phyloP scores from a whole-genome alignment of 176 grass and related monocot species.

The Oryza meridionalis region DNA sequence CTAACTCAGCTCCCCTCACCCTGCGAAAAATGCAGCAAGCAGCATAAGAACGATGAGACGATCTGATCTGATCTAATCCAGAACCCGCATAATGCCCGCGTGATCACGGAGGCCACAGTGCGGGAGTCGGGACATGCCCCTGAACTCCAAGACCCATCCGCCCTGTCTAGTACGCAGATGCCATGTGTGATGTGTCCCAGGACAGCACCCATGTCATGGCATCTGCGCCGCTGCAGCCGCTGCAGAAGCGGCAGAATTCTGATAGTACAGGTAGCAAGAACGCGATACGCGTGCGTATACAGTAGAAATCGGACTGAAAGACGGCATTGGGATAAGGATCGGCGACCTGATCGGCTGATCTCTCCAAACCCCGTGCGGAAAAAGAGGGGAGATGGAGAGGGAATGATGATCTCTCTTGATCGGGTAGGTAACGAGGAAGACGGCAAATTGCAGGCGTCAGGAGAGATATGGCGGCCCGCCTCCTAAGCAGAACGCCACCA shows the following conservation, averaged over 20 bases:
- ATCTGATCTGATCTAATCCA: constrained; percentile 19
- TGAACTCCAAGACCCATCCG: not conserved
- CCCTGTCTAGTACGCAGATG: not conserved
- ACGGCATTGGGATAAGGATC: constrained; percentile 8
- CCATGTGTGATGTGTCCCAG: constrained; percentile 21
- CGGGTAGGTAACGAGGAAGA: constrained; percentile 34
- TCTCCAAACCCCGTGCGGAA: not conserved
- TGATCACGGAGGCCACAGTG: constrained; percentile 12
- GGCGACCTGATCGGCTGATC: constrained; percentile 11
- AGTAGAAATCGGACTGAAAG: not conserved
- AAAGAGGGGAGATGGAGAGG: not conserved
- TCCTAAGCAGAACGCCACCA: constrained; percentile 26
- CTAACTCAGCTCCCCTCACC: constrained; percentile 22
- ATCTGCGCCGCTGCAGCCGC: not conserved
- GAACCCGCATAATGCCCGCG: not conserved
- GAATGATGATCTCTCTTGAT: not conserved
- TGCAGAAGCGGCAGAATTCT: not conserved
- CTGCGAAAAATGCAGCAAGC: constrained; percentile 47
- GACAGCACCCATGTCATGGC: not conserved
- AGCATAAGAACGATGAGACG: constrained; percentile 14
- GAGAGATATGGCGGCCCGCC: constrained; percentile 6
- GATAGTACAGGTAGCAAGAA: not conserved
- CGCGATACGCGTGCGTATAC: not conserved
- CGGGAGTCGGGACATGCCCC: not conserved
- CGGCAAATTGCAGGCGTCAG: constrained; percentile 20